Evolutionary conservation across 2,329 filamentous ascomycete species (phyloP).

Genomic region (Rugonectria rugulosa): DNA sequence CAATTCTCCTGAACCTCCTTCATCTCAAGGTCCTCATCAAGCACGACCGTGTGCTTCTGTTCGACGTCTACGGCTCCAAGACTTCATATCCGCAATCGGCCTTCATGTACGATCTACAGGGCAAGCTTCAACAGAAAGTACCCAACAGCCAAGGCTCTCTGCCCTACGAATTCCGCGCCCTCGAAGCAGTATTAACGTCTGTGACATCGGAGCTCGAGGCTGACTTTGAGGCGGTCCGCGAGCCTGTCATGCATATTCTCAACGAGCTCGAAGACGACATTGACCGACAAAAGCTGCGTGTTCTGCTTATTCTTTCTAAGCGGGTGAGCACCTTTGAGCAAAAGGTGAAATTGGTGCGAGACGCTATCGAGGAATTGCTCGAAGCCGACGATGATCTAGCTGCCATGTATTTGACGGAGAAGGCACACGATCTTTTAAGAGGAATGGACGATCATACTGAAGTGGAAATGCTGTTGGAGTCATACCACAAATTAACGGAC

Average conservation of each 20-base stretch:
- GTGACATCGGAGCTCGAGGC: conserved; percentile 91
- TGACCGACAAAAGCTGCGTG: conserved; percentile 88
- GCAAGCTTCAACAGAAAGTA: conserved; percentile 84
- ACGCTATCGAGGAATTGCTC: conserved; percentile 92
- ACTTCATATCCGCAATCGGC: conserved; percentile 95
- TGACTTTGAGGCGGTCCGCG: conserved; percentile 92
- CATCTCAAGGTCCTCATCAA: conserved; percentile 96
- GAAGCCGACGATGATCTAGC: conserved; percentile 96
- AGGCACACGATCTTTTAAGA: conserved; percentile 74
- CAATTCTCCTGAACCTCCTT: conserved; percentile 94
- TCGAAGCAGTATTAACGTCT: conserved; percentile 93
- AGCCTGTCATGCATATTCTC: conserved; percentile 88
- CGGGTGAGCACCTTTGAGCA: conserved; percentile 97
- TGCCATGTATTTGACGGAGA: conserved; percentile 95
- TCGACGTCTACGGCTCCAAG: conserved; percentile 94
- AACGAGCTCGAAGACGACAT: conserved; percentile 96
- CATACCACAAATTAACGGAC: conserved; percentile 96
- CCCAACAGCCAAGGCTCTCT: conserved; percentile 64
- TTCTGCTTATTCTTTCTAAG: conserved; percentile 93
- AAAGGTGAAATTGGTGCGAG: conserved; percentile 90
- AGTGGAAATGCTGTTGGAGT: conserved; percentile 95
- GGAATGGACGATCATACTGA: conserved; percentile 91
- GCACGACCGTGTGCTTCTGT: conserved; percentile 90
- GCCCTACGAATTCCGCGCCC: conserved; percentile 93
- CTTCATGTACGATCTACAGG: conserved; percentile 97